Evolutionary conservation across 345 rosid species (phyloP), one percentile per base, ranked within the genome.

Genomic region (Salix udensis): DNA sequence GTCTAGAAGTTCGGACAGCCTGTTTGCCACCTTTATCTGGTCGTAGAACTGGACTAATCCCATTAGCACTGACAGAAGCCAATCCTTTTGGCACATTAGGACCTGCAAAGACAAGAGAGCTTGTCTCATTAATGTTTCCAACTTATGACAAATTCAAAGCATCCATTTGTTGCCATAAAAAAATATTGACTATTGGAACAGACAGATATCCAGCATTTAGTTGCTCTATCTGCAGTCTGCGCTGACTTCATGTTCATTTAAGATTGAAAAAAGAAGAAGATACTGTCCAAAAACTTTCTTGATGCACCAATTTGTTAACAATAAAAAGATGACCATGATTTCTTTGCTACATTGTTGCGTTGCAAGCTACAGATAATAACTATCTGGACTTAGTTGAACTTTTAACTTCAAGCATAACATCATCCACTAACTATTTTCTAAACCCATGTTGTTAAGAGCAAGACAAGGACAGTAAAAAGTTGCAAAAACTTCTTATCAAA

Each of bases 21-120:
- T 70, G 74, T 37, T 16, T 61, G 70, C 98, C 97, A 6, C 97
- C 97, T 55, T 72, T 79, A 77, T 91, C 97, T 1, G 97, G 98
- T 16, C 97, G 85, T 70, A 72, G 83, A 42, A 88, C 68, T 1
- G 96, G 91, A 24, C 58, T 71, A 66, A 39, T 50, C 66, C 15
- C 85, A 4, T 2, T 72, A 16, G 4, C 12, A 72, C 19, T 72
- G 42, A 18, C 50, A 72, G 76, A 34, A 67, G 84, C 58, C 79
- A 60, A 16, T 42, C 37, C 60, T 15, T 72, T 80, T 5, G 85
- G 66, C 61, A 85, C 50, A 24, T 72, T 61, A 81, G 78, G 65
- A 69, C 55, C 46, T 19, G 77, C 65, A 31, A 67, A 67, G 28
- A 24, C 60, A 70, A 60, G 7, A 39, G n/a, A 71, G 3, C 62